Evolutionary conservation across 441 rosid genomes (phyloP).

Genomic region (Pelargonium citronellum): DNA sequence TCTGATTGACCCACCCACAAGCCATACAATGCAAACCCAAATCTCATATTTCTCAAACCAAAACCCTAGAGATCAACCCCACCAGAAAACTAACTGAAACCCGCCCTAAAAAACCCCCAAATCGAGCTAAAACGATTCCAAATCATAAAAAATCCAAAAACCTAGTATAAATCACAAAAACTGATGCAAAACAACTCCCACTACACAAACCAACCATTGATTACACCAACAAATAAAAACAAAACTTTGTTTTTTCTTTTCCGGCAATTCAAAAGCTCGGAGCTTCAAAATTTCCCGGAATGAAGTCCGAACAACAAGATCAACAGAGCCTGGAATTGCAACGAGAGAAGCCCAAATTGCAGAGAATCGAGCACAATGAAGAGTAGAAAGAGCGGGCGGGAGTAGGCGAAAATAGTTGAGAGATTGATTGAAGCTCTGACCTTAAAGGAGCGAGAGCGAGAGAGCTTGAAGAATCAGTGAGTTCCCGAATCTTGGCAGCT

Average conservation of each 20-base stretch:
- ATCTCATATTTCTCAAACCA: constrained; percentile 40
- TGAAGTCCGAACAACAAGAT: constrained; percentile 45
- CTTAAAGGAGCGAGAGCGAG: constrained; percentile 11
- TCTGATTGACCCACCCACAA: constrained; percentile 34
- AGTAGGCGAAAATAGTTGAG: constrained; percentile 28
- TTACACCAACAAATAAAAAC: constrained; percentile 23
- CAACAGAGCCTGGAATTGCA: constrained; percentile 27
- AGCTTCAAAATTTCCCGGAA: constrained; percentile 27
- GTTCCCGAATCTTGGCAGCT: constrained; percentile 13
- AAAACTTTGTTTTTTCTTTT: constrained; percentile 6
- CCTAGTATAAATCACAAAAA: constrained; percentile 44
- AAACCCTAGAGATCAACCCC: constrained; percentile 66
- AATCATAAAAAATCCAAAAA: constrained; percentile 42
- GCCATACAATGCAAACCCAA: constrained; percentile 54
- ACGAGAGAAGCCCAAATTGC: constrained; percentile 23
- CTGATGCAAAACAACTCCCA: constrained; percentile 21
- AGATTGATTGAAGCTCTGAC: constrained; percentile 39
- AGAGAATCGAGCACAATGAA: constrained; percentile 29
- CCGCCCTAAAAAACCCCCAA: constrained; percentile 29
- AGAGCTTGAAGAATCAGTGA: constrained; percentile 18
- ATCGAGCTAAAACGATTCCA: constrained; percentile 24
- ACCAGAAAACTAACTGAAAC: constrained; percentile 21
- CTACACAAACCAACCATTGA: constrained; percentile 29
- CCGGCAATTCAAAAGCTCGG: constrained; percentile 29
- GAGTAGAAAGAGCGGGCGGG: background rate